Base-by-base conservation (phyloP, 202 grass and related monocot species). In the Setaria italica region DNA sequence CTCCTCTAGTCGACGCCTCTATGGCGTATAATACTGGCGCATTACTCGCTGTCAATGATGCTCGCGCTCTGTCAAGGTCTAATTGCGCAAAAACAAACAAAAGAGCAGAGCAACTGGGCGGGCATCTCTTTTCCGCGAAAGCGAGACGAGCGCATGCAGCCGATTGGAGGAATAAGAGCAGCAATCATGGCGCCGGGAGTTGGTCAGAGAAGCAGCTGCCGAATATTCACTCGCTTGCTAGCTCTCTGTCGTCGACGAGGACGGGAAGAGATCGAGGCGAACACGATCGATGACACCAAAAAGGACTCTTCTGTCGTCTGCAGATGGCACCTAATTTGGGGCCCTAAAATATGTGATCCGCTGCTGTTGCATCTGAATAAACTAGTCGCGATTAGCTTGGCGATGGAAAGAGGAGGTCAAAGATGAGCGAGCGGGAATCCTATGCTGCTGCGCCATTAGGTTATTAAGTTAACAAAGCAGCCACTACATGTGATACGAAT, bases 401-500 rank as follows among this genome's bases (percentile, higher is more conserved):
- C 2, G 17, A 54, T 53, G 64, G 10, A 25, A 88, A 88, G 66
- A 13, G 50, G 65, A 34, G 74, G 80, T 84, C 85, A 76, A 84
- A 32, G 60, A 19, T 58, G 51, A 51, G 72, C 14, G 35, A 58
- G 15, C 39, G 43, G 25, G 89, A 84, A 90, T 84, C 89, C 41
- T 81, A 77, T 91, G 85, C 85, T 41, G 57, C 73, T 81, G n/a
- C 58, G 62, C 59, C 17, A 20, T 41, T 75, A 75, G 50, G 32
- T 75, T 56, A 49, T 62, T 75, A 49, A 73, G 9, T 29, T 32
- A 85, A 76, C 65, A 83, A 68, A 46, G 30, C n/a, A 46, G 5
- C 76, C 78, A 83, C 84, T 81, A 66, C 84, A 25, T 75, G 47
- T 6, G 85, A 91, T 88, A 85, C 85, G 84, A 90, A 67, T 66